Base-by-base conservation (phyloP, 139 green algal species). In the Monoraphidium neglectum region DNA sequence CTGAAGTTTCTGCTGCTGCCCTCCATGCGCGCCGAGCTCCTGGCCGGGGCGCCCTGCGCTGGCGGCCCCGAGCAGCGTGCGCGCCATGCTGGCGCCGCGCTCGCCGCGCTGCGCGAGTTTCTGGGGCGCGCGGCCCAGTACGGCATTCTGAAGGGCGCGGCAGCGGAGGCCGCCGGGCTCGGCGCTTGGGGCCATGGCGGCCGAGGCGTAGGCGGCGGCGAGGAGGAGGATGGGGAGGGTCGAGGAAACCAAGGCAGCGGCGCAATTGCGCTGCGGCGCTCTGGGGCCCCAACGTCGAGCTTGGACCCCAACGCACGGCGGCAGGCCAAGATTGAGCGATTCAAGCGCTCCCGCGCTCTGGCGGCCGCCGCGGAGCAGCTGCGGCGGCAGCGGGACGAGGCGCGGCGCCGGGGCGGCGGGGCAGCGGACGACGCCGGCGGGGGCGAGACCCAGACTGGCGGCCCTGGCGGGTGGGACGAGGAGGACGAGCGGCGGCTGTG, bases 1-100 rank as follows among this genome's bases (percentile, higher is more conserved):
- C 46, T 95, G 21, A 81, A 83, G 23, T 95, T 92, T 78, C 70
- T 95, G 38, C 71, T 95, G 15, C 56, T 79, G 49, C 73, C 73
- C 2, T 72, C 56, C 40, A 12, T 66, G 26, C n/a, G 56, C 46
- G 73, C 63, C 37, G 73, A 79, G 49, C 33, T 73, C 35, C 63
- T 64, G 4, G 54, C 30, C 26, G 40, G 26, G 13, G 8, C 57
- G 49, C 62, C 63, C 43, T 51, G 43, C 21, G 28, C 3, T 3
- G 4, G 6, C 32, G 46, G 24, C 10, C 72, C 72, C 12, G 30
- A 28, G 24, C 40, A 49, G 46, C 65, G 71, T 15, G 32, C 74
- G 10, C n/a, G 21, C 2, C 67, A 76, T 0, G 30, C 81, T 6
- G n/a, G 21, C 26, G 24, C 36, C 0, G 54, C 77, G 15, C 37